Base-by-base conservation (phyloP, 225 moss, liverwort and hornwort genomes). In the Pseudisothecium myosuroides region DNA sequence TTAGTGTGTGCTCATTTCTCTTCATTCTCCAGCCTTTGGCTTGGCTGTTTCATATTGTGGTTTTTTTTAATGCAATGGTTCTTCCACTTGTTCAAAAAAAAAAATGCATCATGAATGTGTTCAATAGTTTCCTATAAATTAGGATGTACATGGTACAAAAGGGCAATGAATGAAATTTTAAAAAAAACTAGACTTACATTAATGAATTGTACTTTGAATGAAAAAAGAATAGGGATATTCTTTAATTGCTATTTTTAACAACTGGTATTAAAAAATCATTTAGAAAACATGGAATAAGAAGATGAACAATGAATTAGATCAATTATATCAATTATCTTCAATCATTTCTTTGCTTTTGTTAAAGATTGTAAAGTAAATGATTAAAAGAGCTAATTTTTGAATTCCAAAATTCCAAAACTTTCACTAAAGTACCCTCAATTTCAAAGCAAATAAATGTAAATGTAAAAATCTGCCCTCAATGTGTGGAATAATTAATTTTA, bases 261-360 rank as follows among this genome's bases (percentile, higher is more conserved):
- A n/a, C 26, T 24, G 26, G 16, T 26, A 23, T 36, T 5, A 37
- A 10, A 3, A 37, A 55, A 16, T 17, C 24, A 17, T 56, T 26
- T 27, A 2, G 0, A 28, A 79, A 39, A 27, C 0, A 0, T n/a
- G 0, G 4, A 39, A 0, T 0, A 1, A 27, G 4, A n/a, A 0
- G 17, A 27, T 39, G 17, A 27, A 0, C 4, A 26, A n/a, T 58
- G 11, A 39, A 17, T 79, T n/a, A 17, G 5, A 6, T 55, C 37
- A 55, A 26, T 55, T 14, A 23, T 24, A 10, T 24, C 16, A 15
- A 77, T 55, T 6, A 36, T 36, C 12, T 2, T 10, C 0, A 24
- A 16, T 14, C 14, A 77, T 56, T 23, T 26, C 9, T 37, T 16
- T 55, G 0, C 5, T 54, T 54, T n/a, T 11, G 7, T 16, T 26